These are phyloP conservation scores for Mortierella sp. DNA, from an alignment of 371 early-diverging fungal genomes.

Conservation along the genomic window DNA sequence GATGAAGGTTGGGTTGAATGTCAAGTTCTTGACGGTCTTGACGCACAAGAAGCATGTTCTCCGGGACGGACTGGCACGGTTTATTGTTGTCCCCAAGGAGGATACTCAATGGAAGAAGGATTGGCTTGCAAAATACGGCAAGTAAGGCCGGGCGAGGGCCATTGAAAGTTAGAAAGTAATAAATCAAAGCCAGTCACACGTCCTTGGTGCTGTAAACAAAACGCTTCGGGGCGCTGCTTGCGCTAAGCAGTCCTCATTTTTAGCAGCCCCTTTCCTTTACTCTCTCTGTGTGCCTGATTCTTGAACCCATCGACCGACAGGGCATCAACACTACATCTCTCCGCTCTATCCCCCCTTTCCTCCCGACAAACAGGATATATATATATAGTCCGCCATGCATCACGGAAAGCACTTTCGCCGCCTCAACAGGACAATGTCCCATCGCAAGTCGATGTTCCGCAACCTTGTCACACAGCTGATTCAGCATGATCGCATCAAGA, in stretches of 20 bases:
- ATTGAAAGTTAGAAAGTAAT: background rate
- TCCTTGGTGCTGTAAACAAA: conserved; percentile 14
- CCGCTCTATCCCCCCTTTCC: background rate
- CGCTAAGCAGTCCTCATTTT: background rate
- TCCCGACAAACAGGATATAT: background rate
- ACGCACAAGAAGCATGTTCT: conserved; percentile 48
- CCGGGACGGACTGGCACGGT: conserved; percentile 49
- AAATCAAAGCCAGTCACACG: conserved; percentile 10
- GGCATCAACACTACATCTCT: background rate
- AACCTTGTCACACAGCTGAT: conserved; percentile 92
- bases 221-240: background rate
- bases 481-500: conserved; percentile 91
- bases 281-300: background rate
- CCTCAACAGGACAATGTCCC: conserved; percentile 78
- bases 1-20: conserved; percentile 74
- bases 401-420: conserved; percentile 80
- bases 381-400: conserved; percentile 64
- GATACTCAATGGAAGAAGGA: conserved; percentile 58
- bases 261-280: background rate
- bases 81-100: conserved; percentile 56
- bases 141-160: conserved; percentile 6
- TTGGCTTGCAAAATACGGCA: conserved; percentile 56
- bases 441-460: conserved; percentile 86
- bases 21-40: conserved; percentile 54
- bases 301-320: background rate